These are phyloP conservation scores for Fennellomyces sp. DNA, from an alignment of 371 early-diverging fungal species.

Conservation along the genomic window DNA sequence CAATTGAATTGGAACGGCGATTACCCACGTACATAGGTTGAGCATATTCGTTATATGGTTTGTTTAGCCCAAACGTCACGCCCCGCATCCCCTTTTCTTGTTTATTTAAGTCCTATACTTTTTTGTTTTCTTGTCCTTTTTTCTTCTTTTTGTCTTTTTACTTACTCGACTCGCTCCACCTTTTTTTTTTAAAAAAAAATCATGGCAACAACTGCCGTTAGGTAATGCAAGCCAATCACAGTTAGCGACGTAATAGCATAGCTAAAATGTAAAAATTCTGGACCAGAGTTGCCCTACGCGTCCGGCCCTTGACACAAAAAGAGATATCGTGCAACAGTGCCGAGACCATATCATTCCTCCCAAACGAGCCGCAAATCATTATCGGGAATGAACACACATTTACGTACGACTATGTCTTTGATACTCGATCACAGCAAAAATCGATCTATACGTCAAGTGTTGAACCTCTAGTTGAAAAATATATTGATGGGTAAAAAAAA, in stretches of 20 bases:
- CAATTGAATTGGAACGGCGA: not conserved
- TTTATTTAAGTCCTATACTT: not conserved
- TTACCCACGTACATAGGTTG: not conserved
- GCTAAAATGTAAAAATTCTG: too few species aligned
- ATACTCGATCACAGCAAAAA: constrained; percentile 67
- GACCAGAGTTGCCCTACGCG: constrained; percentile 21
- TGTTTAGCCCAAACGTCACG: constrained; percentile 5
- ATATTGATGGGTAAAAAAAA: constrained; percentile 80
- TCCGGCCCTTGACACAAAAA: constrained; percentile 78
- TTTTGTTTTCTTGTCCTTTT: not conserved
- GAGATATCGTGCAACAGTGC: constrained; percentile 71
- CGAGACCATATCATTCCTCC: constrained; percentile 70
- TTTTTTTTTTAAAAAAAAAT: not conserved
- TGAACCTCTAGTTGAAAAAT: constrained; percentile 77
- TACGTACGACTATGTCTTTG: constrained; percentile 88
- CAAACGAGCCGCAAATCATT: constrained; percentile 62
- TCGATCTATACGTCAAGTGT: constrained; percentile 73
- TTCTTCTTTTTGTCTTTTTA: not conserved
- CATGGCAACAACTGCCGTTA: constrained; percentile 13
- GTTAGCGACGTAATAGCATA: not conserved
- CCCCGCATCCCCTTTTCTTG: not conserved
- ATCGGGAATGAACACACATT: constrained; percentile 75
- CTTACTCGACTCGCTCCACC: not conserved
- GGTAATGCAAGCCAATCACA: not conserved
- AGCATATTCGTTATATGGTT: not conserved